A percentile compares a stretch with the other conserved stretches of the same genome.
These are phyloP conservation scores for Macrophomina phaseolina DNA, from an alignment of 2,329 filamentous ascomycete species.

Conservation along the genomic window DNA sequence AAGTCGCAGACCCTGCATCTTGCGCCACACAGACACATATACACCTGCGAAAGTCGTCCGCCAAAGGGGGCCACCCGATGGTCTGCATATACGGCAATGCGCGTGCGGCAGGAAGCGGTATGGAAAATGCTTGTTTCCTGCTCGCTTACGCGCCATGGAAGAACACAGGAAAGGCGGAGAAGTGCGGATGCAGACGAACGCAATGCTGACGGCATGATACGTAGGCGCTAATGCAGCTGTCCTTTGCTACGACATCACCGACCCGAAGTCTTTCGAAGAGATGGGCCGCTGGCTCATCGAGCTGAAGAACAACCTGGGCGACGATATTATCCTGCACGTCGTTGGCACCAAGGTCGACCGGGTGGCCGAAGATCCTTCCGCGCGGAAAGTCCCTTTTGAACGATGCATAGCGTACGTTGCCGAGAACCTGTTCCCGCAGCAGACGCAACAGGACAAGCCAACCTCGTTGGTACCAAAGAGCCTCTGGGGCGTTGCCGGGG, in stretches of 20 bases:
- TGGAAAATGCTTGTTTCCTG: slow-evolving; percentile 1
- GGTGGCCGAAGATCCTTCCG: slow-evolving; percentile 79
- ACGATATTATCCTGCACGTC: slow-evolving; percentile 87
- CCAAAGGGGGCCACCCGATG: background rate
- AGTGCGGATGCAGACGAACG: background rate
- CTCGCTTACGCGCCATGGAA: background rate
- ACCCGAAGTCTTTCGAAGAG: slow-evolving; percentile 82
- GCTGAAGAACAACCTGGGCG: slow-evolving; percentile 75
- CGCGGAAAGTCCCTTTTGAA: slow-evolving; percentile 88
- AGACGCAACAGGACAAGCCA: slow-evolving; percentile 17
- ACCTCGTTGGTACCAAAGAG: slow-evolving; percentile 30
- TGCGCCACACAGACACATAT: slow-evolving; percentile 1
- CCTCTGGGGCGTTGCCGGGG: slow-evolving; percentile 37
- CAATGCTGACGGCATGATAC: slow-evolving; percentile 24
- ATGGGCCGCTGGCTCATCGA: slow-evolving; percentile 93
- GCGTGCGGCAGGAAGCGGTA: background rate
- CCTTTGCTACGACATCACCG: slow-evolving; percentile 92
- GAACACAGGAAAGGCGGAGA: slow-evolving; percentile 2
- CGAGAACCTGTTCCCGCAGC: slow-evolving; percentile 68
- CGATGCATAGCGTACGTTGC: slow-evolving; percentile 94
- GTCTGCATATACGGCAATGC: background rate
- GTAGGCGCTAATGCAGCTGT: slow-evolving; percentile 87
- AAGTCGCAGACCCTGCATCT: slow-evolving; percentile 30
- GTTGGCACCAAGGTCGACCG: slow-evolving; percentile 83
- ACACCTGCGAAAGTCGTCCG: background rate